Evolutionary conservation across 345 rosid species (phyloP), one percentile per base, ranked within the genome.

Genomic region (Melastoma malabathricum): DNA sequence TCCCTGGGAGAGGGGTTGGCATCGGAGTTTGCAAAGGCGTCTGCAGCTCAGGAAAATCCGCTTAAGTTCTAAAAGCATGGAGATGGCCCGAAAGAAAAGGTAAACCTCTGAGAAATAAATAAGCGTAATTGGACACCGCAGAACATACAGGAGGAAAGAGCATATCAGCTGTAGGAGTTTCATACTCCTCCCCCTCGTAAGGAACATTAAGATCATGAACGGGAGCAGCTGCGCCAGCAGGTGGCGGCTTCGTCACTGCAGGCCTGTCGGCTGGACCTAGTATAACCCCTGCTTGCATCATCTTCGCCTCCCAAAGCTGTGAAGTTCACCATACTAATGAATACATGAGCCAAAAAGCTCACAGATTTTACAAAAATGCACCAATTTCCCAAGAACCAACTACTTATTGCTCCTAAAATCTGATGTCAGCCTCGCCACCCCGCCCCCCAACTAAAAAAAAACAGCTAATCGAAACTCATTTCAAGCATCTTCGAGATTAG

Each of bases 131-230:
- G 29, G 14, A 45, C 38, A 25, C 12, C 10, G 52, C 27, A 44
- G 3, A 13, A 70, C 70, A 68, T 22, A 92, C 99, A 10, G 97
- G 95, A 61, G 99, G 94, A 50, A 88, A 88, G 47, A 88, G 90
- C 58, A 93, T 81, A 52, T 88, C 99, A 56, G 92, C 90, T 1
- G 99, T 93, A 23, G 99, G 99, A 50, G 99, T 93, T 70, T 93
- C 97, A 15, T 77, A 93, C 69, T 93, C 99, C 69, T 93, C 99
- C 50, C 84, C 97, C 59, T 93, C 86, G 54, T 93, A 93, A 0
- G 99, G 99, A 15, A 84, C 99, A 75, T 93, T 93, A 31, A 93
- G 85, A 67, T 93, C 99, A 44, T 83, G 97, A 15, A 84, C 94
- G 0, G 94, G 85, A 38, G 88, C 75, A 48, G 77, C 51, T 15